Percentiles rank a stretch among this genome's conserved stretches.
phyloP scores from a whole-genome alignment of 1,284 basidiomycete species.

The Taiwanofungus camphoratus region DNA sequence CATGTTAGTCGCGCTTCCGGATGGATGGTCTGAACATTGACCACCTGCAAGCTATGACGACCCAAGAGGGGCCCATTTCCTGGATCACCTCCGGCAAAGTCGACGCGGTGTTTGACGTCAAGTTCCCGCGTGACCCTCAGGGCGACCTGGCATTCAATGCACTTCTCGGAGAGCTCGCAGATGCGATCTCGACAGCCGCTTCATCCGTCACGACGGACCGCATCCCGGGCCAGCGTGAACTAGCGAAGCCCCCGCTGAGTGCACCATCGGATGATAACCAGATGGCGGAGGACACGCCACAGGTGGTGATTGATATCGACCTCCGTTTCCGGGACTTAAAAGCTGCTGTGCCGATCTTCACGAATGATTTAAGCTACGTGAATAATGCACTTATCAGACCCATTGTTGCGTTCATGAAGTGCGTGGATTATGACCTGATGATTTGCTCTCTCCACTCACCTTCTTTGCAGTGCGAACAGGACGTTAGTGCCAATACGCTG shows the following conservation, averaged over 20 bases:
- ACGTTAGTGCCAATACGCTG: slow-evolving; percentile 91
- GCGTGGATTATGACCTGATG: slow-evolving; percentile 24
- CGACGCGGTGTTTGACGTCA: slow-evolving; percentile 96
- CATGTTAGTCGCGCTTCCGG: slow-evolving; percentile 80
- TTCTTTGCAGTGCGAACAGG: slow-evolving; percentile 65
- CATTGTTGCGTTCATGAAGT: slow-evolving; percentile 99
- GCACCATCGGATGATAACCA: slow-evolving; percentile 25
- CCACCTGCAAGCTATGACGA: slow-evolving; percentile 85
- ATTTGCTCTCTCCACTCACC: slow-evolving; percentile 4
- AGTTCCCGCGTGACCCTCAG: slow-evolving; percentile 83
- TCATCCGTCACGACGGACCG: slow-evolving; percentile 57
- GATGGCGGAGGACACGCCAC: slow-evolving; percentile 37
- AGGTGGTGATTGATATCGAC: slow-evolving; percentile 88
- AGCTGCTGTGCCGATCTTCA: slow-evolving; percentile 90
- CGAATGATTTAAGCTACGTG: slow-evolving; percentile 82
- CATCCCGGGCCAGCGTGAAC: slow-evolving; percentile 84
- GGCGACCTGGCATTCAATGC: slow-evolving; percentile 79
- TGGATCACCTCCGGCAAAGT: slow-evolving; percentile 98
- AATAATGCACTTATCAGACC: slow-evolving; percentile 95
- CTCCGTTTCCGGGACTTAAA: slow-evolving; percentile 94
- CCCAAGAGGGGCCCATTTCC: slow-evolving; percentile 84
- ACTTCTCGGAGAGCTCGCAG: slow-evolving; percentile 88
- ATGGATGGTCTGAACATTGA: slow-evolving; percentile 98
- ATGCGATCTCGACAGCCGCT: slow-evolving; percentile 60
- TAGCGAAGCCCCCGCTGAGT: slow-evolving; percentile 80